Percentiles rank a stretch among this genome's conserved stretches.
Evolutionary conservation across 352 stramenopile genomes (phyloP).

Genomic region (Pythium aristosporum): DNA sequence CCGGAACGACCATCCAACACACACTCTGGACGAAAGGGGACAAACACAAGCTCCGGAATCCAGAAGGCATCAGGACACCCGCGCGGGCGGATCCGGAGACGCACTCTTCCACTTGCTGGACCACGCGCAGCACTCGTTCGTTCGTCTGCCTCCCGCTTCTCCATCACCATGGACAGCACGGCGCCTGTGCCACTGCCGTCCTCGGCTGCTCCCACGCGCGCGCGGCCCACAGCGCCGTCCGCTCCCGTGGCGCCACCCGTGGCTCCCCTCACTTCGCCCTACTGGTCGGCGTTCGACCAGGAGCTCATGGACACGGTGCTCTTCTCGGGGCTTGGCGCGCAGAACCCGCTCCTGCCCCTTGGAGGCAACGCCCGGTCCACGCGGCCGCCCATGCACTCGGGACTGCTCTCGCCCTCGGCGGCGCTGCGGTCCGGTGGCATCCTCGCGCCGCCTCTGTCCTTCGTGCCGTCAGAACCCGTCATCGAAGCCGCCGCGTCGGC

Average conservation of each 20-base stretch:
- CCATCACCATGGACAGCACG: constrained; percentile 16
- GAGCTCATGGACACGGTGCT: constrained; percentile 33
- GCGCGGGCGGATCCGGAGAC: neutral
- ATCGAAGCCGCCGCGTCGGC: constrained; percentile 16
- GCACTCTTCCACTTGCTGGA: constrained; percentile 14
- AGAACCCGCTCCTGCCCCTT: constrained; percentile 1
- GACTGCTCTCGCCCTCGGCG: constrained; percentile 13
- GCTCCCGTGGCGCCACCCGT: neutral
- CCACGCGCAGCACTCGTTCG: neutral
- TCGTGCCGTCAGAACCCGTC: constrained; percentile 14
- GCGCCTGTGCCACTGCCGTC: constrained; percentile 1
- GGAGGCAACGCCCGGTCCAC: neutral
- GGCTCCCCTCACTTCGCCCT: constrained; percentile 6
- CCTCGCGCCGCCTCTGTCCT: constrained; percentile 17
- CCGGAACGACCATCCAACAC: neutral
- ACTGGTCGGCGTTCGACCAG: constrained; percentile 31
- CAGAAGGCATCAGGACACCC: constrained; percentile 15
- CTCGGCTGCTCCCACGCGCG: neutral
- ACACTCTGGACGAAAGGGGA: no score
- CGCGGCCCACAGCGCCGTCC: constrained; percentile 3
- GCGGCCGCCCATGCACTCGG: neutral
- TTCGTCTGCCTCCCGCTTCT: neutral
- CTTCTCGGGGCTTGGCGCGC: constrained; percentile 5
- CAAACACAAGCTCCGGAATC: neutral
- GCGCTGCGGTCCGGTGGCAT: constrained; percentile 13